Conservation (phyloP, 2,329 filamentous ascomycete species). For the Ophiostoma australiae region DNA sequence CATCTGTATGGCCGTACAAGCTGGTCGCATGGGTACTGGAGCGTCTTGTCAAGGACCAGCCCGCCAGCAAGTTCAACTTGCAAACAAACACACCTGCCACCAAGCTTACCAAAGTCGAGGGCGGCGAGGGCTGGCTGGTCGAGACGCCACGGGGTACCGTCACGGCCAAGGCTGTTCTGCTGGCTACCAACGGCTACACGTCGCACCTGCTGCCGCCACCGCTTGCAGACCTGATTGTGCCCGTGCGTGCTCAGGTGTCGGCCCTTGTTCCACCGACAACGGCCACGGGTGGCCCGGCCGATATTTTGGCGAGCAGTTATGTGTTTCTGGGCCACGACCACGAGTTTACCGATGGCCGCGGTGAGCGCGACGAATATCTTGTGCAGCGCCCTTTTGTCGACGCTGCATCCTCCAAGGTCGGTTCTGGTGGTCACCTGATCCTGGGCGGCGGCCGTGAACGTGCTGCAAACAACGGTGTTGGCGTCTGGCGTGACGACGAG, state of each 20-base stretch:
- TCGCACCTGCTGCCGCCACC: slow-evolving; percentile 67
- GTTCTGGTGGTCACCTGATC: slow-evolving; percentile 54
- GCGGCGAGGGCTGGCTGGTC: slow-evolving; percentile 50
- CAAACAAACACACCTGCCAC: slow-evolving; percentile 68
- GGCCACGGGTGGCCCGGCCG: slow-evolving; percentile 1
- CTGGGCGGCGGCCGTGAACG: slow-evolving; percentile 63
- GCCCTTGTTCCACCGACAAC: slow-evolving; percentile 54
- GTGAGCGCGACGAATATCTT: slow-evolving; percentile 63
- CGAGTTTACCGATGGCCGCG: slow-evolving; percentile 26
- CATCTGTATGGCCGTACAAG: slow-evolving; percentile 78
- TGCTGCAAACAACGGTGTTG: slow-evolving; percentile 45
- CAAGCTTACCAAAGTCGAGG: slow-evolving; percentile 38
- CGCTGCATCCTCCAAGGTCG: neutral
- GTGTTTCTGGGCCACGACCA: slow-evolving; percentile 50
- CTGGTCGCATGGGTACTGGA: slow-evolving; percentile 69
- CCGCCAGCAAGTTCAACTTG: slow-evolving; percentile 54
- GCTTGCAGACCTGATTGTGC: slow-evolving; percentile 68
- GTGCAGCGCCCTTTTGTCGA: slow-evolving; percentile 54
- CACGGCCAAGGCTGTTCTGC: slow-evolving; percentile 57
- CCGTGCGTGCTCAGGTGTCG: slow-evolving; percentile 68
- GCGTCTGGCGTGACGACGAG: slow-evolving; percentile 36
- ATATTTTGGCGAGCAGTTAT: slow-evolving; percentile 53
- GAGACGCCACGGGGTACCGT: slow-evolving; percentile 66
- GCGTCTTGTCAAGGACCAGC: slow-evolving; percentile 42
- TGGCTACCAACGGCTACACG: slow-evolving; percentile 82